Evolutionary conservation across 371 early-diverging fungal genomes (phyloP).

Genomic region (Mortierella sp.): DNA sequence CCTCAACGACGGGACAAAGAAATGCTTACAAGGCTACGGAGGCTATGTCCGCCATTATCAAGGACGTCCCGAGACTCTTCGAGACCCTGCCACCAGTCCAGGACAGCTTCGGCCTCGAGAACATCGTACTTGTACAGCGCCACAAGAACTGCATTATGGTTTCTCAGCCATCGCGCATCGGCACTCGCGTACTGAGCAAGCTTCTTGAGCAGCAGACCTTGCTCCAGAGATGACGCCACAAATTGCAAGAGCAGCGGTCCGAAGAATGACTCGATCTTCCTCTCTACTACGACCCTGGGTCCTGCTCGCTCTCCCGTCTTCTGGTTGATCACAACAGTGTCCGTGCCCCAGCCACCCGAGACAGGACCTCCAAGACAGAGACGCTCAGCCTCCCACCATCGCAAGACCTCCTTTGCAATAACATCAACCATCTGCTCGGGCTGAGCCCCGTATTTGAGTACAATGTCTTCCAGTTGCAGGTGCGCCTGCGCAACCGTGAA

Average conservation of each 20-base stretch:
- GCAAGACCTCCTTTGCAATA: constrained; percentile 41
- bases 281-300: constrained; percentile 27
- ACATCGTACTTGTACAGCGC: constrained; percentile 47
- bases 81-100: constrained; percentile 45
- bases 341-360: constrained; percentile 21
- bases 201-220: constrained; percentile 25
- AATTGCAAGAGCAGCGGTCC: constrained; percentile 41
- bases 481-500: constrained; percentile 63
- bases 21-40: constrained; percentile 41
- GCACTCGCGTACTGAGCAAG: constrained; percentile 15
- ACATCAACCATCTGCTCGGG: constrained; percentile 52
- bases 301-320: constrained; percentile 16
- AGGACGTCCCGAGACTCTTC: constrained; percentile 23
- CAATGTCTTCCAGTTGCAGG: constrained; percentile 65
- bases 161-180: constrained; percentile 28
- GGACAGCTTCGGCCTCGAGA: constrained; percentile 33
- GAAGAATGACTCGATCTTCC: constrained; percentile 27
- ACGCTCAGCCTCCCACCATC: constrained; percentile 47
- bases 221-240: constrained; percentile 24
- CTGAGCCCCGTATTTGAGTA: constrained; percentile 63
- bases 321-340: constrained; percentile 14
- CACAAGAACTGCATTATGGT: constrained; percentile 38
- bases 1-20: not conserved
- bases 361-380: constrained; percentile 28
- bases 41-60: constrained; percentile 33